These are phyloP conservation scores for Trichoderma sp. DNA, from an alignment of 2,329 filamentous ascomycete genomes.

Conservation along the genomic window DNA sequence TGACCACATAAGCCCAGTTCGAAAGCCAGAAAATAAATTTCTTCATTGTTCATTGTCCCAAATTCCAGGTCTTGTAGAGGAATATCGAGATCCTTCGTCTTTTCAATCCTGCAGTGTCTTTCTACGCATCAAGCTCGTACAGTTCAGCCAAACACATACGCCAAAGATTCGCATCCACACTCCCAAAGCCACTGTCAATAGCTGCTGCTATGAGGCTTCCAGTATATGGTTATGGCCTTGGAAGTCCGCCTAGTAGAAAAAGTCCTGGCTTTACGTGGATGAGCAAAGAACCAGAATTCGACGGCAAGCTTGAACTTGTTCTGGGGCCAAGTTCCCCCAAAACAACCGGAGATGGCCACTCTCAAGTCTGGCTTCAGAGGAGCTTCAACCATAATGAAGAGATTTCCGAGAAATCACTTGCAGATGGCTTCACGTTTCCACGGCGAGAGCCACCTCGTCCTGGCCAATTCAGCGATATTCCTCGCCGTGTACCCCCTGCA, in stretches of 20 bases:
- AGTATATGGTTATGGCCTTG: neutral
- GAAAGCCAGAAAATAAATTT: neutral
- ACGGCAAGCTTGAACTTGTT: neutral
- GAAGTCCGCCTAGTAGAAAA: neutral
- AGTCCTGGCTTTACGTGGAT: neutral
- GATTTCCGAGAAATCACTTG: conserved; percentile 24
- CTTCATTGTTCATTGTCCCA: neutral
- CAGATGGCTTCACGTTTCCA: conserved; percentile 28
- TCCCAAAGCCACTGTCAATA: neutral
- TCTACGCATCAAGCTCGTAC: too few species aligned
- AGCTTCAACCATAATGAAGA: conserved; percentile 3
- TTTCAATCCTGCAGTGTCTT: neutral
- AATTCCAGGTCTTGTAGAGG: neutral
- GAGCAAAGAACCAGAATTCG: neutral
- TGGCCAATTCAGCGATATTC: conserved; percentile 27
- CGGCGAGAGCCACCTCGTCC: conserved; percentile 26
- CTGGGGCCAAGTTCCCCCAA: neutral
- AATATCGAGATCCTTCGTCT: neutral
- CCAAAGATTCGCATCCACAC: neutral
- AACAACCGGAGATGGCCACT: too few species aligned
- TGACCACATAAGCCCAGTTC: neutral
- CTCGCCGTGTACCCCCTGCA: neutral
- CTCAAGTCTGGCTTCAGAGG: neutral
- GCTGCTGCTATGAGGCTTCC: neutral
- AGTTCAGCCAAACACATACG: neutral